Conservation (phyloP, 2,329 filamentous ascomycete species). For the Ceratocystis smalleyi region DNA sequence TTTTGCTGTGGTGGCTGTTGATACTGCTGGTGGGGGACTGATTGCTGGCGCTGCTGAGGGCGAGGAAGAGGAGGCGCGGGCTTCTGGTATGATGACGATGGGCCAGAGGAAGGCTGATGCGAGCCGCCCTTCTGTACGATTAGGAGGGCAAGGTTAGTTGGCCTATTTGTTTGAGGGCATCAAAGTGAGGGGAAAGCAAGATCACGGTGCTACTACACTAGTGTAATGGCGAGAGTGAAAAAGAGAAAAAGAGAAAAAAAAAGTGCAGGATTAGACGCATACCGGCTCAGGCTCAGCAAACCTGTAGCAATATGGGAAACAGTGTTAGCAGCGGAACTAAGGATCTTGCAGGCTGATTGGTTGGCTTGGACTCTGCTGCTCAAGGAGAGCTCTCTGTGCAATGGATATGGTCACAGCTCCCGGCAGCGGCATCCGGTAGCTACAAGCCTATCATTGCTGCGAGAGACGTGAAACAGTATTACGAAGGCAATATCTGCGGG, state of each 20-base stretch:
- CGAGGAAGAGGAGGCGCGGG: conserved; percentile 27
- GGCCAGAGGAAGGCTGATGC: conserved; percentile 14
- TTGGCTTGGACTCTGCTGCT: neutral
- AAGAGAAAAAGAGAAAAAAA: neutral
- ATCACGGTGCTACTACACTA: neutral
- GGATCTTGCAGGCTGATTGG: neutral
- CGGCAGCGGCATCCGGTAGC: neutral
- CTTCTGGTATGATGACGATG: conserved; percentile 16
- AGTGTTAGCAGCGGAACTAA: conserved; percentile 13
- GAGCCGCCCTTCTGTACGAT: conserved; percentile 18
- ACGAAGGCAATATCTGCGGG: neutral
- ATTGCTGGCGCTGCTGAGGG: conserved; percentile 23
- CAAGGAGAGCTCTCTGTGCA: neutral
- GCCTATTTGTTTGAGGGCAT: neutral
- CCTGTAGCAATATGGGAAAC: conserved; percentile 26
- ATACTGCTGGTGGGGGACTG: conserved; percentile 21
- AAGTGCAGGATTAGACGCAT: conserved; percentile 20
- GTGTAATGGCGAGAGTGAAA: neutral
- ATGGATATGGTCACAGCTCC: neutral
- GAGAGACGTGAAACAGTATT: conserved; percentile 1
- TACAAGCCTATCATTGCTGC: neutral
- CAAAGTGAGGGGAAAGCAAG: neutral
- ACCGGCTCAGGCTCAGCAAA: conserved; percentile 64
- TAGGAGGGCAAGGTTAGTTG: conserved; percentile 6
- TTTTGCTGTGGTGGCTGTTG: conserved; percentile 7